phyloP scores from a whole-genome alignment of 2,329 filamentous ascomycete species.

The Ophiostoma montium region DNA sequence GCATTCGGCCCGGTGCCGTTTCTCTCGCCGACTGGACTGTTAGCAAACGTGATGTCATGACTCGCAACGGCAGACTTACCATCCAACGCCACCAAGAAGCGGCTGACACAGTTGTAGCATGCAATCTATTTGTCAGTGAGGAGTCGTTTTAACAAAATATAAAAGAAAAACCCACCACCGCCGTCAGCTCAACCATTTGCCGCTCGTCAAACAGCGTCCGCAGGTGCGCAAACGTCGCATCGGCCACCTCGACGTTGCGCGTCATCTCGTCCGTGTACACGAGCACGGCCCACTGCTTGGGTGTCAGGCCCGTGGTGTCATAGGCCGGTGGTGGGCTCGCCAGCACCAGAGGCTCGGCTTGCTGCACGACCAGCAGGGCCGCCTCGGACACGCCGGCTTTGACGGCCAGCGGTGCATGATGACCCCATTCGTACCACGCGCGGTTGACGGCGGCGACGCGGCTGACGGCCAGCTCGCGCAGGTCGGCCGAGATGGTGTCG shows the following conservation, averaged over 20 bases:
- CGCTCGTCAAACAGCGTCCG: constrained; percentile 49
- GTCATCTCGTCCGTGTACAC: constrained; percentile 78
- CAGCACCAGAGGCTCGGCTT: constrained; percentile 17
- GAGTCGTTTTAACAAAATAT: constrained; percentile 40
- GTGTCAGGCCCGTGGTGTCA: constrained; percentile 33
- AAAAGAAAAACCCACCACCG: not conserved
- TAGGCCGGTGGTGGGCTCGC: not conserved
- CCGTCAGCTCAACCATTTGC: constrained; percentile 67
- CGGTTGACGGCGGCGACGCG: constrained; percentile 67
- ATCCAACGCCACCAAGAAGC: constrained; percentile 71
- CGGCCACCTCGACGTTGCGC: constrained; percentile 50
- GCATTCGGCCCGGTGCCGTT: not conserved
- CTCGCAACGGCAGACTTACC: too few species aligned
- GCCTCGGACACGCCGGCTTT: constrained; percentile 41
- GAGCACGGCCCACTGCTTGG: constrained; percentile 53
- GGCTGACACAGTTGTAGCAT: constrained; percentile 73
- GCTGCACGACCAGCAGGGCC: constrained; percentile 32
- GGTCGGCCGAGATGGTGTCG: constrained; percentile 34
- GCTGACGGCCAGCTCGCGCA: constrained; percentile 69
- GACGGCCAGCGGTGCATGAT: constrained; percentile 56
- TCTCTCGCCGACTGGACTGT: not conserved
- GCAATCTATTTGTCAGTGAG: constrained; percentile 30
- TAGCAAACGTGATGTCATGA: too few species aligned
- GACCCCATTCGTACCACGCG: constrained; percentile 76
- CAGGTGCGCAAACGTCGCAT: constrained; percentile 52